phyloP scores from a whole-genome alignment of 1,139 yeast genomes.

The Zygosaccharomyces sapae region DNA sequence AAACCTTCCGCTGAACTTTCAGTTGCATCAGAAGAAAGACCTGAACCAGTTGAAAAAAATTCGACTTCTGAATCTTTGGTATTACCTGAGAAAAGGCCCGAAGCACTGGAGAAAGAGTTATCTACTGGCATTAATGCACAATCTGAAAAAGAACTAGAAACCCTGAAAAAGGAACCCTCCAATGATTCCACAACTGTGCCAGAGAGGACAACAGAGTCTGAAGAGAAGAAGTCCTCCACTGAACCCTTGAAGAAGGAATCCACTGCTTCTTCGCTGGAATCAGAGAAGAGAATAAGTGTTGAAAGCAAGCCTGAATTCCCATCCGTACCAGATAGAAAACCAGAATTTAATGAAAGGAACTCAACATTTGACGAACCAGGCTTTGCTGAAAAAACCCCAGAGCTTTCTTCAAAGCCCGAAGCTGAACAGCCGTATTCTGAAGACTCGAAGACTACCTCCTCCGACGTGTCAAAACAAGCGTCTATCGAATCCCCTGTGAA shows the following conservation, averaged over 20 bases:
- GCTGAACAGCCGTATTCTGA: neutral
- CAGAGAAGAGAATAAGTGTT: neutral
- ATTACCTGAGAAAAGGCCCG: neutral
- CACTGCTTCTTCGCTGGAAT: neutral
- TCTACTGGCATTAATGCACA: neutral
- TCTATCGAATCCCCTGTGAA: neutral
- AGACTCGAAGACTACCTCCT: neutral
- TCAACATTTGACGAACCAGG: neutral
- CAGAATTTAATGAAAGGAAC: neutral
- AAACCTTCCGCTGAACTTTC: neutral
- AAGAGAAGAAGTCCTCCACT: neutral
- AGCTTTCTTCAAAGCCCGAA: neutral
- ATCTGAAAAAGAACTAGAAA: neutral
- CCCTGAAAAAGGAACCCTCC: neutral
- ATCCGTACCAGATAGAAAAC: neutral
- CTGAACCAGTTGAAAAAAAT: neutral
- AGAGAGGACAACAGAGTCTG: neutral
- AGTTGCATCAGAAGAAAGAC: neutral
- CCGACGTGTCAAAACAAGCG: neutral
- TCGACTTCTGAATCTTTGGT: neutral
- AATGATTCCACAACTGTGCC: neutral
- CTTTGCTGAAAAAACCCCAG: neutral
- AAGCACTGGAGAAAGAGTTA: neutral
- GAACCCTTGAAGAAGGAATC: neutral
- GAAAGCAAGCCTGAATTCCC: neutral